A percentile compares a stretch with the other conserved stretches of the same genome.
These are phyloP conservation scores for Geranium rotundifolium DNA, from an alignment of 345 rosid species.

Conservation along the genomic window DNA sequence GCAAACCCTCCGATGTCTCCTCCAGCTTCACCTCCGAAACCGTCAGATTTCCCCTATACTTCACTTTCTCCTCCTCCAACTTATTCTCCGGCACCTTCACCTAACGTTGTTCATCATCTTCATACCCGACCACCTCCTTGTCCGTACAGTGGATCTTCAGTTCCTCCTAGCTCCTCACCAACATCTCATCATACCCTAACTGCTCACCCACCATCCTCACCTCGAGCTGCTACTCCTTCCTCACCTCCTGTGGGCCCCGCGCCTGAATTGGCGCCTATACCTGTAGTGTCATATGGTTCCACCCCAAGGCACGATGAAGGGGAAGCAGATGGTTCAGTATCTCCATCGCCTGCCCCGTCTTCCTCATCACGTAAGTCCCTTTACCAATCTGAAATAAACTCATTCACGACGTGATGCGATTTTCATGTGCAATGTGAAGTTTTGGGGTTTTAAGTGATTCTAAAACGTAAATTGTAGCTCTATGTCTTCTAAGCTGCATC, in stretches of 20 bases:
- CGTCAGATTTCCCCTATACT: conserved; percentile 19
- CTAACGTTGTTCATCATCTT: conserved; percentile 6
- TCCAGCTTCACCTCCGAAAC: conserved; percentile 32
- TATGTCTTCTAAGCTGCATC: no score
- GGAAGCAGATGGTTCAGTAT: not conserved
- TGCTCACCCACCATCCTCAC: conserved; percentile 2
- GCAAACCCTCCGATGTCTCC: conserved; percentile 22
- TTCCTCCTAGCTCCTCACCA: conserved; percentile 25
- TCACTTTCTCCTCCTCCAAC: conserved; percentile 19
- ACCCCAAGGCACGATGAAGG: conserved; percentile 17
- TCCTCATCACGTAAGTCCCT: conserved; percentile 8
- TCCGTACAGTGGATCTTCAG: conserved; percentile 1
- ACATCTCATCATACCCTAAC: conserved; percentile 17
- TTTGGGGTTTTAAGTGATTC: no score
- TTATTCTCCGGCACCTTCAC: conserved; percentile 23
- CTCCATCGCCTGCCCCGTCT: conserved; percentile 10
- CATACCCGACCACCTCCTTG: conserved; percentile 6
- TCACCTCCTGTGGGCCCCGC: conserved; percentile 18
- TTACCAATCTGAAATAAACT: not conserved
- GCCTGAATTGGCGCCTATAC: conserved; percentile 4
- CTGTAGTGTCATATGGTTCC: not conserved
- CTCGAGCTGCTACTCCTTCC: conserved; percentile 13
- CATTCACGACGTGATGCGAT: not conserved
- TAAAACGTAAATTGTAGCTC: no score
- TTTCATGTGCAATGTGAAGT: not conserved